These are phyloP conservation scores for Castanea crenata DNA, from an alignment of 306 rosid species.

Conservation along the genomic window DNA sequence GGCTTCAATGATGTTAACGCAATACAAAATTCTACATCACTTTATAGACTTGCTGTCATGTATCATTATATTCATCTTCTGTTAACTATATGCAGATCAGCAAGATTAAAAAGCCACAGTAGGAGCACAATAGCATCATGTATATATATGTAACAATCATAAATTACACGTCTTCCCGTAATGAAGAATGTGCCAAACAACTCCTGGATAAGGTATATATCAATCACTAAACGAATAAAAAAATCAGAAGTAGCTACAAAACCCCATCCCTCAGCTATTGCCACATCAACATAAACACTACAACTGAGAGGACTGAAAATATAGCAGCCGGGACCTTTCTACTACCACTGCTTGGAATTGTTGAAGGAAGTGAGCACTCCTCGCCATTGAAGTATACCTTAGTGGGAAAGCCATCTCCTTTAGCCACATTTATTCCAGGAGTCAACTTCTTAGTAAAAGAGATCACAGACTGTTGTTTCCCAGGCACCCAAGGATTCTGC, in stretches of 20 bases:
- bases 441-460: constrained; percentile 83
- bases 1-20: constrained; percentile 9
- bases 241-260: constrained; percentile 32
- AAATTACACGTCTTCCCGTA: not conserved
- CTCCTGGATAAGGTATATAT: constrained; percentile 4
- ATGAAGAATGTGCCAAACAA: constrained; percentile 3
- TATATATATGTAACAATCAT: not conserved
- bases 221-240: constrained; percentile 37
- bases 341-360: constrained; percentile 49
- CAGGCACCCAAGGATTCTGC: constrained; percentile 87
- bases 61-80: constrained; percentile 6
- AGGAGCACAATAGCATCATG: not conserved
- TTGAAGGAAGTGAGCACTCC: constrained; percentile 80
- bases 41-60: constrained; percentile 1
- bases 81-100: not conserved
- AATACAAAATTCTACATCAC: not conserved
- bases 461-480: constrained; percentile 92
- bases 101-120: constrained; percentile 1
- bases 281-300: constrained; percentile 37
- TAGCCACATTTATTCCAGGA: constrained; percentile 57
- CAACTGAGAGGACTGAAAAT: constrained; percentile 26
- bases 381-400: constrained; percentile 93
- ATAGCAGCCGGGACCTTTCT: constrained; percentile 34
- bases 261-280: constrained; percentile 26
- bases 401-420: constrained; percentile 83